Base-by-base conservation (phyloP, 495 filamentous ascomycete species). In the Penicillium egyptiacum region DNA sequence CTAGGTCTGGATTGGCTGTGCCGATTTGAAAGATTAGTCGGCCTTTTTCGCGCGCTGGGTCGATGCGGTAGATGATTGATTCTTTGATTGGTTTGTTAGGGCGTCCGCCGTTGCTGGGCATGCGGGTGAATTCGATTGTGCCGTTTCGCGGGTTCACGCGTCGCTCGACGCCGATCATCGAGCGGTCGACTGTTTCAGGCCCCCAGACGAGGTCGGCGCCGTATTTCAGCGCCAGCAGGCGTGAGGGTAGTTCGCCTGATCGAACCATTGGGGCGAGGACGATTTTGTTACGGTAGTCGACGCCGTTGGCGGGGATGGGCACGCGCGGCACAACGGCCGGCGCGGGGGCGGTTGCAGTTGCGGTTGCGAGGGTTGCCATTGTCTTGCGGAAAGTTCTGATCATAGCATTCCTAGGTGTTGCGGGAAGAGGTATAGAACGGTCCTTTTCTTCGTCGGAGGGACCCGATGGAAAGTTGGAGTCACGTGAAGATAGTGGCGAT, bases 191-290 rank as follows among this genome's bases (percentile, higher is more conserved):
- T 2, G 91, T 97, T 74, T 98, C 94, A 7, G 94, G 94, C 10
- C 92, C 93, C 94, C 93, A 98, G 56, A 98, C 94, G 14, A 98
- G 82, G 68, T 98, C 94, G 42, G 95, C 95, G 45, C 94, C 94
- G 68, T 98, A 98, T 63, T 95, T 86, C 19, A 98, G 83, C 7
- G 94, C 88, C 4, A 92, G 69, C 1, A 98, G 82, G 16, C 94
- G 86, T 9, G 88, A 91, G 5, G 95, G 95, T 17, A 97, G 78
- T 75, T 99, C 94, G 61, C 95, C 95, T 25, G 89, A 92, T 37
- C 94, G 87, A 23, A 98, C 94, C 94, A 98, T 98, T 39, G 94
- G 94, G 23, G 94, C 94, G 31, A 99, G 86, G 31, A 96, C 95
- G 57, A 97, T 72, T 73, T 95, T 97, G 64, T 87, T 87, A 61